Conservation (phyloP, 257 asterid species). For the Penstemon eatonii region DNA sequence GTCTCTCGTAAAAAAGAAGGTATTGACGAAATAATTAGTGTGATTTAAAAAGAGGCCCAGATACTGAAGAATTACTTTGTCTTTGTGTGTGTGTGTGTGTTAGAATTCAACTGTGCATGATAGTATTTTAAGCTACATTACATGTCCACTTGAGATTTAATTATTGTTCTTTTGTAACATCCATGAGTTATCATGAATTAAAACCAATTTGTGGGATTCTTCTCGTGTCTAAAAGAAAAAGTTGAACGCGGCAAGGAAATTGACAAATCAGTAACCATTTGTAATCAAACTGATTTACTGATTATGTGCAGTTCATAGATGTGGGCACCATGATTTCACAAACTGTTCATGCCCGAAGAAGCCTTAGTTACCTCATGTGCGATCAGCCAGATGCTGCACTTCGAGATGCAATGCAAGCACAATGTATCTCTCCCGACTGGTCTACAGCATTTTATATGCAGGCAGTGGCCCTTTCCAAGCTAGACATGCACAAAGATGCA, state of each 20-base stretch:
- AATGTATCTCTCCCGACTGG: conserved; percentile 88
- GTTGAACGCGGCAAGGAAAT: too few species aligned
- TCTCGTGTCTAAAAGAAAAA: background rate
- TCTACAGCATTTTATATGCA: conserved; percentile 97
- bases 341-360: conserved; percentile 90
- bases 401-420: conserved; percentile 99
- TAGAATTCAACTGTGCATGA: background rate
- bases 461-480: conserved; percentile 92
- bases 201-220: background rate
- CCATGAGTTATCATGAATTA: too few species aligned
- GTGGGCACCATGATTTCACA: conserved; percentile 98
- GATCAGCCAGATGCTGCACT: conserved; percentile 97
- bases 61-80: too few species aligned
- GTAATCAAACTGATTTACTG: background rate
- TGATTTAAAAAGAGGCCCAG: too few species aligned
- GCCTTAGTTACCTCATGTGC: conserved; percentile 90
- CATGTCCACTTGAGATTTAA: background rate
- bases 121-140: background rate
- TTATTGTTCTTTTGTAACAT: too few species aligned
- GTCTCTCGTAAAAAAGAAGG: too few species aligned
- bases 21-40: too few species aligned
- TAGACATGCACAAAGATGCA: conserved; percentile 96
- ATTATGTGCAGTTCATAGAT: conserved; percentile 72
- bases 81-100: background rate
- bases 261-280: background rate